Percentiles rank a stretch among this genome's conserved stretches.
Evolutionary conservation across 1,139 yeast genomes (phyloP).

Genomic region (Diutina neorugosa): DNA sequence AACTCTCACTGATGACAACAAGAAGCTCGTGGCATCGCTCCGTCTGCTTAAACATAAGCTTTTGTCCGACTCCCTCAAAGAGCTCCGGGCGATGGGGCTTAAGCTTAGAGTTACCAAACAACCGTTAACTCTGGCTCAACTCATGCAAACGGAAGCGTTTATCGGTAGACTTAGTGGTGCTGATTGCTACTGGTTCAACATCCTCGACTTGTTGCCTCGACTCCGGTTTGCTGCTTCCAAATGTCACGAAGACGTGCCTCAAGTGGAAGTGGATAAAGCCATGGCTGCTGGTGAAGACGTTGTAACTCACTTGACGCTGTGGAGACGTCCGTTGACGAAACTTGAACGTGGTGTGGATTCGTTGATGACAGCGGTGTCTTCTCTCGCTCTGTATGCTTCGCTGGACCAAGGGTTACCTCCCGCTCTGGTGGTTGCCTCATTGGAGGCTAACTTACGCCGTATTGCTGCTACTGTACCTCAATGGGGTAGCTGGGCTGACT

Average conservation of each 20-base stretch:
- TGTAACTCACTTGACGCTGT: conserved; percentile 38
- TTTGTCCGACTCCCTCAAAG: conserved; percentile 65
- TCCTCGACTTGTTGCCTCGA: conserved; percentile 72
- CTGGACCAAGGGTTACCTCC: conserved; percentile 7
- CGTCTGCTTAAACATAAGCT: conserved; percentile 71
- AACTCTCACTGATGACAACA: conserved; percentile 56
- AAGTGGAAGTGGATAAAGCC: conserved; percentile 62
- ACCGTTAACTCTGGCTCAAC: conserved; percentile 50
- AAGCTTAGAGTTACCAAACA: conserved; percentile 56
- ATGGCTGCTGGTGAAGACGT: conserved; percentile 72
- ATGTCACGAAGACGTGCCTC: conserved; percentile 65
- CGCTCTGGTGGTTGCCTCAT: conserved; percentile 12
- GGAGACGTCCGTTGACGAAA: conserved; percentile 30
- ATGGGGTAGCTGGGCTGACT: conserved; percentile 40
- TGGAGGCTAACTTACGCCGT: conserved; percentile 11
- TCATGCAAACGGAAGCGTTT: conserved; percentile 43
- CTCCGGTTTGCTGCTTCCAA: conserved; percentile 52
- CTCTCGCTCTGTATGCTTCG: background rate
- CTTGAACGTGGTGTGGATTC: background rate
- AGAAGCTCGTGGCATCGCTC: conserved; percentile 59
- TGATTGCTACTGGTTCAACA: conserved; percentile 54
- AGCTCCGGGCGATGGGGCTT: conserved; percentile 64
- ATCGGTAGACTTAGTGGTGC: conserved; percentile 25
- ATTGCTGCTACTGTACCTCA: conserved; percentile 17
- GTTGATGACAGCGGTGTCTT: background rate